A percentile compares a stretch with the other conserved stretches of the same genome.
Conservation (phyloP, 441 rosid species). For the Adansonia grandidieri region DNA sequence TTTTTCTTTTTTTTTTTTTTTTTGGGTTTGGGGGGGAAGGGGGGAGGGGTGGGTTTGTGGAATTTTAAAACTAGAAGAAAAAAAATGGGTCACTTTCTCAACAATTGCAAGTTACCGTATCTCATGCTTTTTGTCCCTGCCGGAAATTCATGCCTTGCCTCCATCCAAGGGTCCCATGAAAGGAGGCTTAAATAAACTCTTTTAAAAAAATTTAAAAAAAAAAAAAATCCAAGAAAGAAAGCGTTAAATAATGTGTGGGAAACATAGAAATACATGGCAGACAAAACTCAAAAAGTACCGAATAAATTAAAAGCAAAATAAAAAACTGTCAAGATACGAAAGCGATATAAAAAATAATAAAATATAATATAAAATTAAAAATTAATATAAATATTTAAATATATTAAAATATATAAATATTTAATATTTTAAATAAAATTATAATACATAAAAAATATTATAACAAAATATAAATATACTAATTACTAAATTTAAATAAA, state of each 20-base stretch:
- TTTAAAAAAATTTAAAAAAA: neutral
- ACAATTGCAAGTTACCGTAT: slow-evolving; percentile 28
- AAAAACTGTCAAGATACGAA: neutral
- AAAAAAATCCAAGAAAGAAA: neutral
- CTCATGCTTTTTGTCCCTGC: slow-evolving; percentile 62
- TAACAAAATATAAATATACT: no score
- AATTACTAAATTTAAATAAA: no score
- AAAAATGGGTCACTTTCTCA: slow-evolving; percentile 32
- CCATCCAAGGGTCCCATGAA: slow-evolving; percentile 44
- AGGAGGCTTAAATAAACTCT: slow-evolving; percentile 15
- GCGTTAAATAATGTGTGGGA: neutral
- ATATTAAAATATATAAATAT: neutral
- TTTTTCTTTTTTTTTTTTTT: neutral
- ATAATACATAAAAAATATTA: no score
- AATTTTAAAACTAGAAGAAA: neutral
- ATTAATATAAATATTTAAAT: neutral
- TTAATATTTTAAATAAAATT: neutral
- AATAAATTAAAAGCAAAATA: neutral
- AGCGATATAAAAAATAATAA: neutral
- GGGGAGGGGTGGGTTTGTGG: neutral
- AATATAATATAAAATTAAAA: no score
- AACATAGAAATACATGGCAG: neutral
- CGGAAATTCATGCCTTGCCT: slow-evolving; percentile 69
- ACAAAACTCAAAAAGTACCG: neutral
- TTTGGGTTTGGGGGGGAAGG: neutral